phyloP scores from a whole-genome alignment of 2,329 filamentous ascomycete species.

The Cladosporium sphaerospermum region DNA sequence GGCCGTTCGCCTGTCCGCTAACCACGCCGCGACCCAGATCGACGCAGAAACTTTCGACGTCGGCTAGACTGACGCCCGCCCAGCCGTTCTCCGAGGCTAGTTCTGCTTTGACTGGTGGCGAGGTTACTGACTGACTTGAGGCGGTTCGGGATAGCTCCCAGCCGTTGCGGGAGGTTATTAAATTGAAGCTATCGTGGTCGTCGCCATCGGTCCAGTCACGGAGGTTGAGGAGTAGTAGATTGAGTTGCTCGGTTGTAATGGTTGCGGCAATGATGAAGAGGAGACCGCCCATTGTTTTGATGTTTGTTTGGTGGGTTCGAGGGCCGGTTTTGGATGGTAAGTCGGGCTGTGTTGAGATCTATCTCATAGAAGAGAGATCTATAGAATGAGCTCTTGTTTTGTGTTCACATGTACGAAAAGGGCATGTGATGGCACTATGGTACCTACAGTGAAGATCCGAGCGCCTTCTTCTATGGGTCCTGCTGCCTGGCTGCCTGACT shows the following conservation, averaged over 20 bases:
- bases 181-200: conserved; percentile 4
- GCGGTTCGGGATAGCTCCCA: conserved; percentile 3
- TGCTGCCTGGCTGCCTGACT: no score
- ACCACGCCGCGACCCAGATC: not conserved
- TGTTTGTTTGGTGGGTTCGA: not conserved
- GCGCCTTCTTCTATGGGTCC: no score
- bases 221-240: conserved; percentile 14
- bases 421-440: no score
- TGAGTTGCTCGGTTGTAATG: conserved; percentile 13
- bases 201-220: conserved; percentile 13
- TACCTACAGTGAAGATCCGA: no score
- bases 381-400: no score
- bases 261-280: conserved; percentile 17
- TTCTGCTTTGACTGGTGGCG: not conserved
- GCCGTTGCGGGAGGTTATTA: conserved; percentile 12
- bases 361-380: no score
- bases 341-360: no score
- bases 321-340: no score
- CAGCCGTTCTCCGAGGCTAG: conserved; percentile 9
- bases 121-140: not conserved
- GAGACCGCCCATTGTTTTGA: not conserved
- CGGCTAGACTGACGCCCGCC: conserved; percentile 8
- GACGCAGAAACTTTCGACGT: conserved; percentile 14
- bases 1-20: not conserved
- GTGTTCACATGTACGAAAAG: no score